A percentile compares a stretch with the other conserved stretches of the same genome.
Conservation (phyloP, 2,329 filamentous ascomycete species). For the Emmonsia crescens region DNA sequence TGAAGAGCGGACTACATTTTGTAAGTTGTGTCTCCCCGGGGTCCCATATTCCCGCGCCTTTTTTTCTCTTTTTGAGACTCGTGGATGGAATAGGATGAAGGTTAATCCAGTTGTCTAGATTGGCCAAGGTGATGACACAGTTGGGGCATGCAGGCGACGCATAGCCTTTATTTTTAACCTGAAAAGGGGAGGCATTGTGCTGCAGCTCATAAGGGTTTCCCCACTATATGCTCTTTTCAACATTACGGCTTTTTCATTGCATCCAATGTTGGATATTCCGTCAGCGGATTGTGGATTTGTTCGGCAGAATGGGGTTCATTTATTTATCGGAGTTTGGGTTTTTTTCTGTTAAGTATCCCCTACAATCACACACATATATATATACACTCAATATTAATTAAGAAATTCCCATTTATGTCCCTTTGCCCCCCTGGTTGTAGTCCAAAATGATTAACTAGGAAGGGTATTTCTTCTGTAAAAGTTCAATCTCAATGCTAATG, state of each 20-base stretch:
- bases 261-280: not conserved
- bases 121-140: not conserved
- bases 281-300: not conserved
- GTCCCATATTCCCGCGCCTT: too few relatives aligned
- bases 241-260: not conserved
- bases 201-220: not conserved
- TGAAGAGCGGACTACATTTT: slow-evolving; percentile 43
- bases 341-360: not conserved
- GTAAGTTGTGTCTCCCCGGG: slow-evolving; percentile 35
- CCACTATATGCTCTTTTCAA: not conserved
- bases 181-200: not conserved
- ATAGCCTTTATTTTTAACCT: not conserved
- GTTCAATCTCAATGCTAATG: too few relatives aligned
- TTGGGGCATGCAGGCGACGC: not conserved
- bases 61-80: not conserved
- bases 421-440: not conserved
- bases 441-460: too few relatives aligned
- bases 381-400: not conserved
- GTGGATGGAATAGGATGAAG: not conserved
- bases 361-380: too few relatives aligned
- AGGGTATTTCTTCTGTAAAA: too few relatives aligned
- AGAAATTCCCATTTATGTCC: not conserved
- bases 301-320: not conserved
- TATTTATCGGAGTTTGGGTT: not conserved
- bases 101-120: not conserved